phyloP scores from a whole-genome alignment of 148 eudicot genomes.

The Camellia lanceoleosa region DNA sequence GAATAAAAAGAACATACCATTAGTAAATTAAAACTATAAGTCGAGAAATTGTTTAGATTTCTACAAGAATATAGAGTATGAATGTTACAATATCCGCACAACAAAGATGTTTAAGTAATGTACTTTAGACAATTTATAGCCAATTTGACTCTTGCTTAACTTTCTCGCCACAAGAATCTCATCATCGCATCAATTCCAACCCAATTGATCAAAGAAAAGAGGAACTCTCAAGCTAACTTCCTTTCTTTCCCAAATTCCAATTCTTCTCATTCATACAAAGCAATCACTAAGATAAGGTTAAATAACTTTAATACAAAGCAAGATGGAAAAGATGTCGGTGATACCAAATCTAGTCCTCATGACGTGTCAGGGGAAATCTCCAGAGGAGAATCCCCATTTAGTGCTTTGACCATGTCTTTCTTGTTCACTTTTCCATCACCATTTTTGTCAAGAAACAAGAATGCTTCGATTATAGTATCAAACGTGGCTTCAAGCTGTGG shows the following conservation, averaged over 20 bases:
- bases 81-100: too few relatives aligned
- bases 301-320: background rate
- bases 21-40: too few relatives aligned
- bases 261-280: constrained; percentile 30
- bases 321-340: background rate
- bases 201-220: constrained; percentile 50
- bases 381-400: background rate
- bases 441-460: constrained; percentile 66
- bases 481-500: constrained; percentile 53
- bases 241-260: constrained; percentile 29
- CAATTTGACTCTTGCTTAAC: too few relatives aligned
- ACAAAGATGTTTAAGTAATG: too few relatives aligned
- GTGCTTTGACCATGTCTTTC: too few relatives aligned
- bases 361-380: background rate
- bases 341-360: constrained; percentile 44
- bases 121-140: too few relatives aligned
- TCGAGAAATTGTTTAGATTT: too few relatives aligned
- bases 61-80: too few relatives aligned
- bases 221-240: constrained; percentile 68
- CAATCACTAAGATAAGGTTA: background rate
- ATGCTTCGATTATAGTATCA: constrained; percentile 45
- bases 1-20: too few relatives aligned
- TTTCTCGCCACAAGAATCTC: too few relatives aligned
- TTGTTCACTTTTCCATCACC: background rate
- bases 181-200: too few relatives aligned